Conservation (phyloP, 1,284 basidiomycete genomes). For the Tylopilus sp. region DNA sequence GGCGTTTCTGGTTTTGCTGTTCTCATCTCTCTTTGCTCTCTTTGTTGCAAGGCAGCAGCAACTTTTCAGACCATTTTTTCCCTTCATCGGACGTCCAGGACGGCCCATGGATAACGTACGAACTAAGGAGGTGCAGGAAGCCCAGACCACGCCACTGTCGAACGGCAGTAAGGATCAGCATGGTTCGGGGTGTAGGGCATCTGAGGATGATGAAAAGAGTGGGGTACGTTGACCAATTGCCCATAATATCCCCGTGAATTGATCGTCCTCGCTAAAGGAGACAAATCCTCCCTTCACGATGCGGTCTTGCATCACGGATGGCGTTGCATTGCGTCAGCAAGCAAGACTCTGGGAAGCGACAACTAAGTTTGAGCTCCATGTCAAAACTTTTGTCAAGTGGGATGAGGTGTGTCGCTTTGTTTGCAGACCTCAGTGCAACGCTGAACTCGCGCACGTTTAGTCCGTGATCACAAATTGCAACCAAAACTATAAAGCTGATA, state of each 20-base stretch:
- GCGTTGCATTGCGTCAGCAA: neutral
- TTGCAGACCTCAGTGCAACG: neutral
- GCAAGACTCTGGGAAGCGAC: neutral
- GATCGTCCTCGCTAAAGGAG: neutral
- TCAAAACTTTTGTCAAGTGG: neutral
- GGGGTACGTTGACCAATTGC: neutral
- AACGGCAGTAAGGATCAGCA: neutral
- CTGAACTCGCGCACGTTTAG: neutral
- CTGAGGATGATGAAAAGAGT: neutral
- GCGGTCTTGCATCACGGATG: neutral
- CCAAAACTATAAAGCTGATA: neutral
- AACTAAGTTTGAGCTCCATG: neutral
- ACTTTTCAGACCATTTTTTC: constrained; percentile 6
- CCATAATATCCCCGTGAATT: neutral
- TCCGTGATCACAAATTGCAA: neutral
- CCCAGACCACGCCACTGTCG: neutral
- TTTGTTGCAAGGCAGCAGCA: constrained; percentile 17
- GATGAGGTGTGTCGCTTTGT: neutral
- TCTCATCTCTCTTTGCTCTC: constrained; percentile 1
- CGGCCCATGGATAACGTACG: too few species aligned
- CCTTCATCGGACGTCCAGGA: too few species aligned
- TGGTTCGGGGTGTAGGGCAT: neutral
- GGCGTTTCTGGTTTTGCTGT: neutral
- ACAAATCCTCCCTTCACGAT: neutral
- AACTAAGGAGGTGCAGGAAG: neutral